Base-by-base conservation (phyloP, 2,329 filamentous ascomycete species). In the Curvularia verruculosa region DNA sequence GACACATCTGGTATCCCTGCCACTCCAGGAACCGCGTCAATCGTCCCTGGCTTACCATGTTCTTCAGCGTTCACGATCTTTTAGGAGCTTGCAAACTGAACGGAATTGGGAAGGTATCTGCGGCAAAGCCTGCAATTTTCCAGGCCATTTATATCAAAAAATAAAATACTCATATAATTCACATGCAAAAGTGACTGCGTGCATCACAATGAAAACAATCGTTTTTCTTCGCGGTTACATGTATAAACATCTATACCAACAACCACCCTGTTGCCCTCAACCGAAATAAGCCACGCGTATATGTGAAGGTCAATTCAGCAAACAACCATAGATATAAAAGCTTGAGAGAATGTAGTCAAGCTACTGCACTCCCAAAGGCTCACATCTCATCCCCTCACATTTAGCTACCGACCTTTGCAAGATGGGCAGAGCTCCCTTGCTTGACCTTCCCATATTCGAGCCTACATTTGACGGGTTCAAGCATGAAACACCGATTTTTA, bases 401-500 rank as follows among this genome's bases (percentile, higher is more conserved):
- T 28, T 23, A 5, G n/a, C 21, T 36, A 7, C 26, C 18, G 5
- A 10, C 10, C 10, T 44, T 36, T 12, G n/a, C 37, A 21, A 10
- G 4, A 63, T 62, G 60, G 3, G 54, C 28, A 21, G 18, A n/a
- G 3, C 18, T 24, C 18, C 18, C 8, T 18, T 36, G 19, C 52
- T 39, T 28, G 10, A 13, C 8, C 24, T 44, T 18, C 36, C 47
- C 21, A 5, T 48, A 2, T 64, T 63, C 28, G 8, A 37, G 18
- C 52, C 31, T 18, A 29, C 29, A n/a, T 8, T 46, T 15, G 58
- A 66, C 21, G 58, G 63, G n/a, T 50, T 49, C 44, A 54, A 56
- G 39, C 49, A 55, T 18, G 58, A 55, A 18, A 61, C 66, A 60
- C 67, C 70, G 10, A 61, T 69, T 51, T 72, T 68, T 49, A 41